A percentile compares a stretch with the other conserved stretches of the same genome.
Conservation (phyloP, 148 eudicot species). For the Amaranthus cruentus region DNA sequence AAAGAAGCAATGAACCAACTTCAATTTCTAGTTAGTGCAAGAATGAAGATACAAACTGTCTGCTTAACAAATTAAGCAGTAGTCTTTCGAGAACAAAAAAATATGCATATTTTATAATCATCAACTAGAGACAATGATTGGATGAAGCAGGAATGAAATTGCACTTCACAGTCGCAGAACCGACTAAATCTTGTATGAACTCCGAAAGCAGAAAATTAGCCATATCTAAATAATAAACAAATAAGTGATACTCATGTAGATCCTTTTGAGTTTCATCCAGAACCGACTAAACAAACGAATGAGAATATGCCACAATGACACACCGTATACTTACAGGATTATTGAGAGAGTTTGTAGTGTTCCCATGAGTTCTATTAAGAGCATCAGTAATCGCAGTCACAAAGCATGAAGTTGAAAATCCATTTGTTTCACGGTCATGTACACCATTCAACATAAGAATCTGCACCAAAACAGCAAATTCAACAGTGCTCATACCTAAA, state of each 20-base stretch:
- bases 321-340: conserved; percentile 51
- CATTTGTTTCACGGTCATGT: conserved; percentile 81
- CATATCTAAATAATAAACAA: neutral
- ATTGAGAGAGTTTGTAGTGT: conserved; percentile 52
- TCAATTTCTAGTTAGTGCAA: neutral
- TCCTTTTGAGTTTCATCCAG: neutral
- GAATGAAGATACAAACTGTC: neutral
- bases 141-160: neutral
- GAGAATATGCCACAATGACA: neutral
- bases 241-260: neutral
- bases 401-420: conserved; percentile 79
- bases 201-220: neutral
- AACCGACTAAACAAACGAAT: neutral
- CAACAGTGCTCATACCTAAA: neutral
- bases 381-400: conserved; percentile 95
- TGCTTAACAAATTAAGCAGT: neutral
- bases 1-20: conserved; percentile 11
- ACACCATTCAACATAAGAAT: conserved; percentile 86
- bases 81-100: neutral
- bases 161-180: neutral
- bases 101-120: neutral
- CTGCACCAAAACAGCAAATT: conserved; percentile 31
- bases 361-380: conserved; percentile 80
- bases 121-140: neutral
- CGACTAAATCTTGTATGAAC: neutral